phyloP scores from a whole-genome alignment of 2,329 filamentous ascomycete genomes.

The Paraphoma sp. region DNA sequence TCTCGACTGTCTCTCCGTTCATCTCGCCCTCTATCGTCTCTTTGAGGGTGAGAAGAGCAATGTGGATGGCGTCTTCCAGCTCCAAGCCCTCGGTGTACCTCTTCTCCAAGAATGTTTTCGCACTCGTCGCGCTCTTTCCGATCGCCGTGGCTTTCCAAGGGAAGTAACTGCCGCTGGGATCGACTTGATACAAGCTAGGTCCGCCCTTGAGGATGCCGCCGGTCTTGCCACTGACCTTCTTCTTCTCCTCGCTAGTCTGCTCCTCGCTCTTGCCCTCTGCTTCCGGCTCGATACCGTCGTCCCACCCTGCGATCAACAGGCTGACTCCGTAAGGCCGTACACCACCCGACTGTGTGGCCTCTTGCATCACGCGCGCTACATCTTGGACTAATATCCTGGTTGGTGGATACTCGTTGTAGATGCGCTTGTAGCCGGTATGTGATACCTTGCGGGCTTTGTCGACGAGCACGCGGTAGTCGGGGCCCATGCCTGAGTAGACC shows the following conservation, averaged over 20 bases:
- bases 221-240: constrained; percentile 84
- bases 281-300: constrained; percentile 93
- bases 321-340: constrained; percentile 97
- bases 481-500: constrained; percentile 99
- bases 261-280: constrained; percentile 65
- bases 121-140: constrained; percentile 96
- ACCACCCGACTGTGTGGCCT: constrained; percentile 97
- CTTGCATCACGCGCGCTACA: constrained; percentile 96
- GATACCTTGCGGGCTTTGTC: constrained; percentile 98
- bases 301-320: constrained; percentile 94
- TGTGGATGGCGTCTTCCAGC: constrained; percentile 97
- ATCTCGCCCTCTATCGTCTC: constrained; percentile 99
- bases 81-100: constrained; percentile 96
- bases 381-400: constrained; percentile 99
- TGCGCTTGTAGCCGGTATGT: constrained; percentile 98
- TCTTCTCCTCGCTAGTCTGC: constrained; percentile 65
- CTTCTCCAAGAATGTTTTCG: constrained; percentile 99
- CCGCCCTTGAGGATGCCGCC: constrained; percentile 95
- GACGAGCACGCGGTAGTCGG: constrained; percentile 96
- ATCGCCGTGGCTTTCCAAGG: constrained; percentile 99
- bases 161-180: constrained; percentile 98
- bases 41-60: constrained; percentile 95
- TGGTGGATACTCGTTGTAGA: constrained; percentile 99
- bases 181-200: constrained; percentile 97
- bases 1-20: constrained; percentile 98